phyloP scores from a whole-genome alignment of 2,329 filamentous ascomycete genomes.

The Phaeoacremonium minimum region DNA sequence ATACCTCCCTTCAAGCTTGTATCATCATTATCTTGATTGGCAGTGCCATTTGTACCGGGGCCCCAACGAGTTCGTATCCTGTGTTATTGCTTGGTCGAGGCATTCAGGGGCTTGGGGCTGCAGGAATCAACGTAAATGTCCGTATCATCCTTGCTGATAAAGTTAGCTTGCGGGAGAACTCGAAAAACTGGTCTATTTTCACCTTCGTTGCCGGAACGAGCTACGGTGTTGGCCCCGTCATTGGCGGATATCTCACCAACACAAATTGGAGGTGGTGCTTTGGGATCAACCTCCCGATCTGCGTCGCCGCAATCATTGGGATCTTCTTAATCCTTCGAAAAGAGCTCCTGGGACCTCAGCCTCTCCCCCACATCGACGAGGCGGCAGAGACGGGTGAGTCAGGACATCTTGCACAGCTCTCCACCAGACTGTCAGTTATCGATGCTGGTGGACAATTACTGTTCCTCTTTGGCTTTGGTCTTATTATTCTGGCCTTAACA shows the following conservation, averaged over 20 bases:
- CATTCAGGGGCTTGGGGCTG: conserved; percentile 57
- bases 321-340: conserved; percentile 53
- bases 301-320: conserved; percentile 43
- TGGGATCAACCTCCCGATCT: conserved; percentile 54
- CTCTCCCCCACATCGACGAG: conserved; percentile 38
- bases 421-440: conserved; percentile 42
- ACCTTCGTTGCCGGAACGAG: conserved; percentile 54
- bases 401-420: conserved; percentile 17
- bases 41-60: conserved; percentile 55
- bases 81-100: conserved; percentile 60
- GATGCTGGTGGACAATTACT: conserved; percentile 52
- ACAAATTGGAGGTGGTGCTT: conserved; percentile 65
- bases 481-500: conserved; percentile 49
- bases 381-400: conserved; percentile 14
- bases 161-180: conserved; percentile 56
- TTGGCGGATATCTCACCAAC: conserved; percentile 53
- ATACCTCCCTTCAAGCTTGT: conserved; percentile 51
- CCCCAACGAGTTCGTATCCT: conserved; percentile 47
- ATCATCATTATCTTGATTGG: conserved; percentile 55
- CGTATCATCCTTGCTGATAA: conserved; percentile 60
- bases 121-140: conserved; percentile 56
- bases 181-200: conserved; percentile 59
- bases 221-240: conserved; percentile 56
- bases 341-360: conserved; percentile 51
- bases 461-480: conserved; percentile 49